Evolutionary conservation across 805 yeast genomes (phyloP), one percentile per base, ranked within the genome.

Genomic region (Ogataea corticis): DNA sequence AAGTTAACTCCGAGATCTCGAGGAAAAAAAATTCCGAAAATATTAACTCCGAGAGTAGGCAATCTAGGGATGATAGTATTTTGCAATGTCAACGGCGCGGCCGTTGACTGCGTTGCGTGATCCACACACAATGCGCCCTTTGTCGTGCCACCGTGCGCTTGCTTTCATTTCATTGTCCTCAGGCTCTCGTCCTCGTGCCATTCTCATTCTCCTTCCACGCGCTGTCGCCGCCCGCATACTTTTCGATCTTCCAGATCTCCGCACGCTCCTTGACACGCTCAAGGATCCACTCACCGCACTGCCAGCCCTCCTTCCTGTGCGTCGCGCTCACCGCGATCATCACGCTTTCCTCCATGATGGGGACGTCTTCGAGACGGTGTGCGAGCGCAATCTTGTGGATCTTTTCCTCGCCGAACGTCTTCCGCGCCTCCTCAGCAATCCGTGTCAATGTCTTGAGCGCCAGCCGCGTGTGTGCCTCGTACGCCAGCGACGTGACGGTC

Each of bases 241-340:
- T 57, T 52, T 77, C 82, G 33, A 61, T 60, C 52, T 77, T 77
- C 82, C 82, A 77, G 15, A 77, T 74, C 52, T 77, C 82, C 3
- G 66, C 74, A 2, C 54, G 53, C 41, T 58, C 64, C 56, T 77
- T 77, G 30, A 77, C 68, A 38, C 61, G 59, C 44, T 77, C 80
- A 14, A 77, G 52, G 0, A 73, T 58, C 71, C 72, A 67, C 41
- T 63, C 67, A 3, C 71, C 76, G 14, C 76, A 70, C 13, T 61
- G 52, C 77, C 79, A 77, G 0, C 75, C 80, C 53, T 72, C 76
- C 33, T 66, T 55, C 18, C 82, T 59, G 52, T 77, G 81, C 1
- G 70, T 66, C 4, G 73, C 61, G 30, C 77, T 67, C 9, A 76
- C 67, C 0, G 71, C 73, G 17, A 77, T 67, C 37, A 68, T 55